Conservation (phyloP, 2,329 filamentous ascomycete species). For the Xylaria sp. region DNA sequence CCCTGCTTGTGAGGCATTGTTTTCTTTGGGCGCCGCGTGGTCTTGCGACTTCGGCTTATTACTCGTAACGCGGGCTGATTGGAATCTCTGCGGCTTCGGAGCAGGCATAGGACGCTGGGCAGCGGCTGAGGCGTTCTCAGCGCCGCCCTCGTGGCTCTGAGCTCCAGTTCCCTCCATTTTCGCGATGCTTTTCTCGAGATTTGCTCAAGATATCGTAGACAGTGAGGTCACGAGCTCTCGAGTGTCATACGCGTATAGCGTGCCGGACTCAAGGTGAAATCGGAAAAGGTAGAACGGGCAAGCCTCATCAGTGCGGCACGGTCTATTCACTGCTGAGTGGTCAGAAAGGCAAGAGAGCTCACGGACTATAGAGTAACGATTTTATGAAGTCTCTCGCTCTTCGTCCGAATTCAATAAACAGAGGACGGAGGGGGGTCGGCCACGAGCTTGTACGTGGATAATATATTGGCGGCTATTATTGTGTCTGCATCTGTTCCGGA, state of each 20-base stretch:
- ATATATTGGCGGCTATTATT: slow-evolving; percentile 1
- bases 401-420: not conserved
- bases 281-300: not conserved
- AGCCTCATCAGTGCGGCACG: not conserved
- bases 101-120: slow-evolving; percentile 9
- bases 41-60: slow-evolving; percentile 10
- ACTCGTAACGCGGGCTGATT: slow-evolving; percentile 14
- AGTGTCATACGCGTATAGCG: not conserved
- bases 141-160: slow-evolving; percentile 16
- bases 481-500: not conserved
- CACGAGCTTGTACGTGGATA: not conserved
- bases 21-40: slow-evolving; percentile 8
- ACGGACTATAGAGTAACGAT: not conserved
- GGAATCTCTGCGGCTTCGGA: slow-evolving; percentile 19
- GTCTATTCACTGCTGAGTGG: not conserved
- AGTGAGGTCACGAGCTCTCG: not conserved
- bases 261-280: not conserved
- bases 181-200: not conserved
- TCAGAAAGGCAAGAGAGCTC: not conserved
- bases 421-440: not conserved
- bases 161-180: slow-evolving; percentile 19
- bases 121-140: slow-evolving; percentile 9
- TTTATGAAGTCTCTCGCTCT: not conserved
- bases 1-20: slow-evolving; percentile 13
- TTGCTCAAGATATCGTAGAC: not conserved